phyloP scores from a whole-genome alignment of 1,284 basidiomycete genomes.

The Pseudozyma pruni region DNA sequence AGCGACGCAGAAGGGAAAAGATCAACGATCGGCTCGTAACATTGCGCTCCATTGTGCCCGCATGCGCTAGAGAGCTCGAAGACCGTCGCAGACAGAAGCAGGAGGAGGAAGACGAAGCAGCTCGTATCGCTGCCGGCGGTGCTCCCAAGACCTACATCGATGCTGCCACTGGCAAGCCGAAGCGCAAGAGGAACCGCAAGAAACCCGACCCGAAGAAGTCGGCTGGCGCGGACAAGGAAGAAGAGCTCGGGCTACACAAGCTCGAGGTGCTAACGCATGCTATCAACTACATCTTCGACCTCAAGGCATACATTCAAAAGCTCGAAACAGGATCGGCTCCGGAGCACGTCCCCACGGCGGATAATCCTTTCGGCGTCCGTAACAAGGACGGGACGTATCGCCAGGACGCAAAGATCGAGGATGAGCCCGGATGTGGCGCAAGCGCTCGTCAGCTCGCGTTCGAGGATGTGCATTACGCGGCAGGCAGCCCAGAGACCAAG shows the following conservation, averaged over 20 bases:
- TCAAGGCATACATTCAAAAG: conserved; percentile 53
- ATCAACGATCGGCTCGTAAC: conserved; percentile 67
- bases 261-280: conserved; percentile 61
- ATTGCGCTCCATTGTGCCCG: conserved; percentile 61
- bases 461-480: not conserved
- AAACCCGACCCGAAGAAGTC: conserved; percentile 39
- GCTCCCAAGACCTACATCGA: conserved; percentile 50
- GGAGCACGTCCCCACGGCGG: conserved; percentile 38
- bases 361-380: conserved; percentile 36
- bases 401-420: conserved; percentile 39
- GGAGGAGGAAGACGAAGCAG: conserved; percentile 53
- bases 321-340: conserved; percentile 45
- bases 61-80: conserved; percentile 59
- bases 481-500: not conserved
- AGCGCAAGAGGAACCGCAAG: conserved; percentile 55
- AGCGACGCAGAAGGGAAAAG: conserved; percentile 64
- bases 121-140: conserved; percentile 41
- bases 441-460: conserved; percentile 1
- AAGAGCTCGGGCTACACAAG: conserved; percentile 61
- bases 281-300: conserved; percentile 62
- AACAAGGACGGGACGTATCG: conserved; percentile 28
- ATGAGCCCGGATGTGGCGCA: conserved; percentile 22
- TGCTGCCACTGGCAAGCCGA: conserved; percentile 52
- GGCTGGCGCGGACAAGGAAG: conserved; percentile 46
- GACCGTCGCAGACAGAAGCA: conserved; percentile 46